Evolutionary conservation across 2,329 filamentous ascomycete genomes (phyloP).

Genomic region (Botryotinia convoluta): DNA sequence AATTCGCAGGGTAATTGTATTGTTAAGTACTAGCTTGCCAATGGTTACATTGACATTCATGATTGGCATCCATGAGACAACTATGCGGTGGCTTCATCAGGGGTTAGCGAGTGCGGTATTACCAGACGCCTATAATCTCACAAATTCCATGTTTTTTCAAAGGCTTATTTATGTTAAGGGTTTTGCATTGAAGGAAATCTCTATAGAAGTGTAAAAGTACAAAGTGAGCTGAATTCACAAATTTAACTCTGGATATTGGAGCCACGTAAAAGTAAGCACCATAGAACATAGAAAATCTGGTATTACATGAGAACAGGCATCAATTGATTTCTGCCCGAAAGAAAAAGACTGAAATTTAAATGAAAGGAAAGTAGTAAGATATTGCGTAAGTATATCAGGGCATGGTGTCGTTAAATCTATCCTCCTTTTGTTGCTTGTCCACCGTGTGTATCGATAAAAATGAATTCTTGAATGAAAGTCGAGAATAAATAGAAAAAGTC

Average conservation of each 20-base stretch:
- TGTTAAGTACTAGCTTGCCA: not conserved
- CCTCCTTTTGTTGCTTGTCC: conserved; percentile 4
- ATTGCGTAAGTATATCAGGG: not conserved
- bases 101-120: not conserved
- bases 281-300: not conserved
- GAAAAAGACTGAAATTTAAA: not conserved
- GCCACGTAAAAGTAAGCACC: conserved; percentile 11
- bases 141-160: not conserved
- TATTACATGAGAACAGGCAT: conserved; percentile 16
- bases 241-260: not conserved
- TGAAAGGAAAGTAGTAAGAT: not conserved
- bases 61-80: not conserved
- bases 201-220: conserved; percentile 10
- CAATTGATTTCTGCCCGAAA: not conserved
- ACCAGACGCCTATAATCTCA: not conserved
- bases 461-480: not conserved
- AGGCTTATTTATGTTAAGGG: not conserved
- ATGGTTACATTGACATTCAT: not conserved
- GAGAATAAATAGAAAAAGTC: not conserved
- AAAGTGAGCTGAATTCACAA: conserved; percentile 7
- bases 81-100: not conserved
- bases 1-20: not conserved
- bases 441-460: conserved; percentile 5
- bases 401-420: conserved; percentile 11
- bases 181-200: conserved; percentile 11